Evolutionary conservation across 108 stramenopile genomes (phyloP).

Genomic region (Mediolabrus comicus): DNA sequence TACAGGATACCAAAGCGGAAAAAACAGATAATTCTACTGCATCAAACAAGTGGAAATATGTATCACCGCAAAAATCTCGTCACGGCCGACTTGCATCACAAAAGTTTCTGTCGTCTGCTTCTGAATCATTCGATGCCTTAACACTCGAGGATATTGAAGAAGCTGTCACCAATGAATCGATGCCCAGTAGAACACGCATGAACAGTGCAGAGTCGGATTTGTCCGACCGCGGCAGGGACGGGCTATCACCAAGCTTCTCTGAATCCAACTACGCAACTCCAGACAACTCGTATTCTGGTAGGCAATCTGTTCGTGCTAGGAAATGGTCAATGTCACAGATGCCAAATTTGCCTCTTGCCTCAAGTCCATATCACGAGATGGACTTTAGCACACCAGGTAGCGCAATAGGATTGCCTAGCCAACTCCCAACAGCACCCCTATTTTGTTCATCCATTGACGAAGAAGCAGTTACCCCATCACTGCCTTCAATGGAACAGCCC

Average conservation of each 20-base stretch:
- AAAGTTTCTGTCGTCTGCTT: not conserved
- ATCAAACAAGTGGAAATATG: not conserved
- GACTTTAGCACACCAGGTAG: not conserved
- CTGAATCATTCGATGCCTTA: conserved; percentile 3
- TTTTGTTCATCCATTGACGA: not conserved
- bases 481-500: not conserved
- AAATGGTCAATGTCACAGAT: not conserved
- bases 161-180: not conserved
- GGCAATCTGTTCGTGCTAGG: not conserved
- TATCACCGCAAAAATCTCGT: not conserved
- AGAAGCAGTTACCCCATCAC: no score
- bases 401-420: not conserved
- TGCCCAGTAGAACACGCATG: not conserved
- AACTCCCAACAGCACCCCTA: not conserved
- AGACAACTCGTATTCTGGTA: not conserved
- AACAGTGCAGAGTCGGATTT: not conserved
- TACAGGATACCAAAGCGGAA: not conserved
- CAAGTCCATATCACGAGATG: not conserved
- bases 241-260: not conserved
- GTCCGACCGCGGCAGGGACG: not conserved
- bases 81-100: not conserved
- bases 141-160: not conserved
- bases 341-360: not conserved
- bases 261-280: not conserved
- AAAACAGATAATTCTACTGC: not conserved